Conservation (phyloP, 495 filamentous ascomycete species). For the Halenospora varia region DNA sequence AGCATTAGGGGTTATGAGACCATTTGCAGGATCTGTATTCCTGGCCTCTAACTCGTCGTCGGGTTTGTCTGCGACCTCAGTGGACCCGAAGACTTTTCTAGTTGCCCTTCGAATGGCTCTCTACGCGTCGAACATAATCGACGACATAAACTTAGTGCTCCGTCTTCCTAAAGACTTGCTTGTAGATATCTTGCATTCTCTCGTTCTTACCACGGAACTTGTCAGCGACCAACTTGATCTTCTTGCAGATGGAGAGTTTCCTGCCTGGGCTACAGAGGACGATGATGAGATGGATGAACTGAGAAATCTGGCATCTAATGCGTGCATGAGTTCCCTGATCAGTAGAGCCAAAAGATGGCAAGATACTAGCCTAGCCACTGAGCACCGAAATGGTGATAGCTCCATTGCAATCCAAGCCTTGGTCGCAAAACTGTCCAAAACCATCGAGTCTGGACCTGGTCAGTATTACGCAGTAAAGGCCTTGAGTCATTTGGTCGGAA, state of each 20-base stretch:
- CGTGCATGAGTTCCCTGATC: background rate
- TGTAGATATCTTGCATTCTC: constrained; percentile 35
- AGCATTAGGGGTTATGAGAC: constrained; percentile 67
- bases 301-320: background rate
- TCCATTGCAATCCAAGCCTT: constrained; percentile 33
- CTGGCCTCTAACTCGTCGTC: constrained; percentile 37
- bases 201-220: constrained; percentile 37
- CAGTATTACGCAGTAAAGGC: constrained; percentile 46
- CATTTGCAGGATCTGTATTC: constrained; percentile 65
- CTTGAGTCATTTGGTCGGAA: constrained; percentile 37
- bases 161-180: constrained; percentile 28
- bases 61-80: background rate
- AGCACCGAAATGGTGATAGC: background rate
- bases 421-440: constrained; percentile 43
- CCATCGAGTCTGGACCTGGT: constrained; percentile 6
- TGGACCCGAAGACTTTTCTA: constrained; percentile 67
- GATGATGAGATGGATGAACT: constrained; percentile 7
- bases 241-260: background rate
- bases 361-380: background rate
- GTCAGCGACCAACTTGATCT: constrained; percentile 41
- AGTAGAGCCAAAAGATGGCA: background rate
- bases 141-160: constrained; percentile 26
- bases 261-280: constrained; percentile 1
- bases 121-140: constrained; percentile 58
- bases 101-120: constrained; percentile 67